Percentiles rank a stretch among this genome's conserved stretches.
phyloP scores from a whole-genome alignment of 768 basidiomycete species.

The Saitozyma sp. region DNA sequence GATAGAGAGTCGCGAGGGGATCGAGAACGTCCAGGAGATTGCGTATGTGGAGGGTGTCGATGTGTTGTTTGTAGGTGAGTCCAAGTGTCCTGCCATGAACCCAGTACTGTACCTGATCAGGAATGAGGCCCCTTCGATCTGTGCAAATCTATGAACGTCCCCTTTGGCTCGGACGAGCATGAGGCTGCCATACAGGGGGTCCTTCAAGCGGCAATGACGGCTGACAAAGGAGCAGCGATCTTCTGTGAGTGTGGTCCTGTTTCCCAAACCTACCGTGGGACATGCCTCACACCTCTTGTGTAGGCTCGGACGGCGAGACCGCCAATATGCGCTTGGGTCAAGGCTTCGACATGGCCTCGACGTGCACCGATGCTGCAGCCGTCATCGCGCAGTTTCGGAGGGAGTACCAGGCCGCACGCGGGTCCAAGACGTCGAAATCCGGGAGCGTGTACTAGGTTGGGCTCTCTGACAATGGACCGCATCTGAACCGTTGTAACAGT shows the following conservation, averaged over 20 bases:
- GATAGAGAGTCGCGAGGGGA: slow-evolving; percentile 47
- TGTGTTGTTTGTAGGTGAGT: slow-evolving; percentile 50
- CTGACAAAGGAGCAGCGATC: slow-evolving; percentile 51
- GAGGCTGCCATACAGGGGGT: slow-evolving; percentile 50
- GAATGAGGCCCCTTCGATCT: slow-evolving; percentile 50
- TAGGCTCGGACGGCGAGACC: slow-evolving; percentile 33
- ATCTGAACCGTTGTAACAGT: too few relatives aligned
- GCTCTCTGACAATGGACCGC: too few relatives aligned
- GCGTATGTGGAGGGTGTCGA: slow-evolving; percentile 49
- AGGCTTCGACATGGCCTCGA: slow-evolving; percentile 49
- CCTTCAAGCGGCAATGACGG: slow-evolving; percentile 43
- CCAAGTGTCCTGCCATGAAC: not conserved
- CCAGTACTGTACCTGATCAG: not conserved
- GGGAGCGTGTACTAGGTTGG: too few relatives aligned
- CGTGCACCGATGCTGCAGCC: slow-evolving; percentile 31
- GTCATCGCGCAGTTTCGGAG: slow-evolving; percentile 16
- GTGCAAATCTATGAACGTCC: slow-evolving; percentile 45
- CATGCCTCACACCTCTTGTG: not conserved
- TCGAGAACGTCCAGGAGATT: slow-evolving; percentile 52
- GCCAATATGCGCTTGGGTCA: slow-evolving; percentile 37
- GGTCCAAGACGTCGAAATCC: too few relatives aligned
- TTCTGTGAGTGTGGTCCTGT: slow-evolving; percentile 39
- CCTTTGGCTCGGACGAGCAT: slow-evolving; percentile 47
- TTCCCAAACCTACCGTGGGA: not conserved
- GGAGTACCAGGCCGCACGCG: slow-evolving; percentile 1